Conservation (phyloP, 148 eudicot genomes). For the Nepenthes gracilis region DNA sequence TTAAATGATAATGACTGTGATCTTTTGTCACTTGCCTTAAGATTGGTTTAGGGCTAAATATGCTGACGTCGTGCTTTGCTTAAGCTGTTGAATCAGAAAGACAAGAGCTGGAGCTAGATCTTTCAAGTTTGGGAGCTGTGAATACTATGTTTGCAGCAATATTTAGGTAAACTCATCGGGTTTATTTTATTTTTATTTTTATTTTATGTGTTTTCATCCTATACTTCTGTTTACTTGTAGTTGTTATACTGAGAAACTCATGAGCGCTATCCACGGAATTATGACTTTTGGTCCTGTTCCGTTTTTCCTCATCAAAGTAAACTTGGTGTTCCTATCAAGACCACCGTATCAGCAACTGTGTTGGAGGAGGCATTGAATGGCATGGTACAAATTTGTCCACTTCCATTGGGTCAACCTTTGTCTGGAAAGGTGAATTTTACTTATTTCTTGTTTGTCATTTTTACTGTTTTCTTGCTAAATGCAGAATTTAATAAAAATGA, state of each 20-base stretch:
- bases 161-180: constrained; percentile 45
- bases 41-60: constrained; percentile 3
- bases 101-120: constrained; percentile 94
- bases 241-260: not conserved
- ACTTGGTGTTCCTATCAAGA: constrained; percentile 96
- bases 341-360: constrained; percentile 87
- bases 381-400: constrained; percentile 46
- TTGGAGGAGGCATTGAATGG: constrained; percentile 97
- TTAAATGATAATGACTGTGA: not conserved
- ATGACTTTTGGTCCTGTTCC: constrained; percentile 4
- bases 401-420: constrained; percentile 62
- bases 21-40: not conserved
- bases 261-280: constrained; percentile 2
- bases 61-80: constrained; percentile 6
- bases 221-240: not conserved
- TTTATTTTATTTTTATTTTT: too few species aligned
- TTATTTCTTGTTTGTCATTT: not conserved
- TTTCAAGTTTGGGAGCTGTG: constrained; percentile 95
- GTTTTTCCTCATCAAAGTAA: constrained; percentile 37
- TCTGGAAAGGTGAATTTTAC: constrained; percentile 48
- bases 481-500: too few species aligned
- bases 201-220: constrained; percentile 6
- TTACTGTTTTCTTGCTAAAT: too few species aligned
- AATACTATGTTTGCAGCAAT: constrained; percentile 94
- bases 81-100: constrained; percentile 91